A percentile compares a stretch with the other conserved stretches of the same genome.
These are phyloP conservation scores for Hirsutella thompsonii DNA, from an alignment of 2,329 filamentous ascomycete genomes.

Conservation along the genomic window DNA sequence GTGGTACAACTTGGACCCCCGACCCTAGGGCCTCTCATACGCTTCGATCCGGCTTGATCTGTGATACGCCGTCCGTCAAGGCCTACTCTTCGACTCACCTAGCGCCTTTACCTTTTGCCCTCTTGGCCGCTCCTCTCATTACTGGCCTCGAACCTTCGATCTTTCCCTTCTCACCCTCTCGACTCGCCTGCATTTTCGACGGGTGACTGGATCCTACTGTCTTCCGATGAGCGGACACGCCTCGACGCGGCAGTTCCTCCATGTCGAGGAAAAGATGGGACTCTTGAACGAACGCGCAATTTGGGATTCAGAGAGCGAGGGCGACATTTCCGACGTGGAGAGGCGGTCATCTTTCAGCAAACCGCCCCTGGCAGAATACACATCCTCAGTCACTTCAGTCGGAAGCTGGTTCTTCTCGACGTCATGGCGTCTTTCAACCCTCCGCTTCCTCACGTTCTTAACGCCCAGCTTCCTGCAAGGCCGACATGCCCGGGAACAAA, in stretches of 20 bases:
- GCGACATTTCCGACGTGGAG: background rate
- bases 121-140: background rate
- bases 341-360: slow-evolving; percentile 1
- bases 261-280: slow-evolving; percentile 1
- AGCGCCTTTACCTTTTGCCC: background rate
- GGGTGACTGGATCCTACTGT: background rate
- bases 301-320: slow-evolving; percentile 1
- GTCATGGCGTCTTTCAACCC: slow-evolving; percentile 22
- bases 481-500: slow-evolving; percentile 25
- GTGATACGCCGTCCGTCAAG: too few species aligned
- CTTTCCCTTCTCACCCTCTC: background rate
- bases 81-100: too few species aligned
- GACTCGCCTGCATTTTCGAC: background rate
- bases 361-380: background rate
- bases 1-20: too few species aligned
- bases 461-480: slow-evolving; percentile 40
- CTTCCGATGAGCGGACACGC: background rate
- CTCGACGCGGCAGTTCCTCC: background rate
- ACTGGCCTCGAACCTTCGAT: background rate
- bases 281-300: slow-evolving; percentile 1
- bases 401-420: slow-evolving; percentile 16
- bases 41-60: too few species aligned
- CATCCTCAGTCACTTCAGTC: slow-evolving; percentile 15
- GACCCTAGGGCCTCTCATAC: too few species aligned
- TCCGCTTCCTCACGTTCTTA: slow-evolving; percentile 30